Evolutionary conservation across 2,329 filamentous ascomycete genomes (phyloP), one percentile per base, ranked within the genome.

Genomic region (Fusarium sp.): DNA sequence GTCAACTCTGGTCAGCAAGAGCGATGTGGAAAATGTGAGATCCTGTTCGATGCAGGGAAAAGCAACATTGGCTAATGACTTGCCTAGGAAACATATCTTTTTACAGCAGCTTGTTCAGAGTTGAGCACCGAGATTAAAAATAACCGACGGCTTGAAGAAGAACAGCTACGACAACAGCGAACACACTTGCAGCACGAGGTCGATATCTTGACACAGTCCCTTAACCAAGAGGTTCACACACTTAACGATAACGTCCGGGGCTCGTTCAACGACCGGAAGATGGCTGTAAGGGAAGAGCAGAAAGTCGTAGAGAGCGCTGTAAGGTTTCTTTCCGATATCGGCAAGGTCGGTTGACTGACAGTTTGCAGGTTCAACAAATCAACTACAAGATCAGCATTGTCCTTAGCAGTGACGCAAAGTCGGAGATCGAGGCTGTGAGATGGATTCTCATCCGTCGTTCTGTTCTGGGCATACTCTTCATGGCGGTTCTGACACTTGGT

Each of bases 371-470:
- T 67, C 94, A 98, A 84, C 92, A 97, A 82, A 86, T 98, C 72
- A 97, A 95, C 80, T 97, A 98, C 81, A 96, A 97, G 78, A 98
- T 99, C 79, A 97, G 93, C 23, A 93, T 97, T 31, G 86, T 89
- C 39, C 86, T 99, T 42, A 97, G 93, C 78, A 96, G 93, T 66
- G 96, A 98, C 79, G 90, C 92, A 47, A 94, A 95, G 78, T 95
- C 92, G 7, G 93, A 98, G 74, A 94, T 98, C 48, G 96, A 99
- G 79, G 92, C 91, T 3, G 83, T 99, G 48, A 86, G 96, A 63
- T 98, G 96, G 96, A 90, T 98, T 39, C 81, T 91, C 68, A 93
- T 90, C 65, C 83, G 88, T 56, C 83, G 89, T 52, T 88, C 88
- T 23, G 88, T 89, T 28, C 77, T 89, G 37, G 89, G 88, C n/a